Conservation (phyloP, 1,284 basidiomycete species). For the Meira nashicola region DNA sequence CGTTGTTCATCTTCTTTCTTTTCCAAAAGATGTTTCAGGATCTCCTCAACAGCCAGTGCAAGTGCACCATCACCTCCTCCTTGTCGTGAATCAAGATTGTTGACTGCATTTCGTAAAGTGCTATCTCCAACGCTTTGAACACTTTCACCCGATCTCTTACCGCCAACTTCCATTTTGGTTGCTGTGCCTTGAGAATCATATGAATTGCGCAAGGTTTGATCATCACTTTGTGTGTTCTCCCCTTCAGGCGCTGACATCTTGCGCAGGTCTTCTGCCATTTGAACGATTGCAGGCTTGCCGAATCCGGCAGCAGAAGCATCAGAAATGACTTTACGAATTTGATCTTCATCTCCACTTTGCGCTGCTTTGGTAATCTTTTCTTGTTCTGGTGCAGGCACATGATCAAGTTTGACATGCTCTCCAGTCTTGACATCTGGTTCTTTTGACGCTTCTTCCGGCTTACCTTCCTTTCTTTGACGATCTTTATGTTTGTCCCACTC, state of each 20-base stretch:
- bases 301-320: conserved; percentile 26
- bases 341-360: conserved; percentile 21
- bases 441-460: conserved; percentile 29
- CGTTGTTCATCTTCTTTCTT: conserved; percentile 35
- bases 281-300: conserved; percentile 31
- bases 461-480: conserved; percentile 26
- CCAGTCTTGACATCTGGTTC: conserved; percentile 21
- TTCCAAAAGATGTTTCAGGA: conserved; percentile 42
- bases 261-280: conserved; percentile 22
- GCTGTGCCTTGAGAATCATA: conserved; percentile 8
- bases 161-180: background rate
- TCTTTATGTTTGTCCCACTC: conserved; percentile 38
- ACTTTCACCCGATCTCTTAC: conserved; percentile 8
- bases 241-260: conserved; percentile 8
- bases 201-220: background rate
- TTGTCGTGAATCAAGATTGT: background rate
- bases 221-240: conserved; percentile 7
- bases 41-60: conserved; percentile 42
- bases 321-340: conserved; percentile 22
- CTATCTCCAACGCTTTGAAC: background rate
- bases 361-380: conserved; percentile 19
- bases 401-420: conserved; percentile 16
- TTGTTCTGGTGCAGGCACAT: conserved; percentile 18
- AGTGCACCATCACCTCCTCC: conserved; percentile 24
- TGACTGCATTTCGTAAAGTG: background rate